Evolutionary conservation across 306 rosid species (phyloP).

Genomic region (Cyclanthera cordifolia): DNA sequence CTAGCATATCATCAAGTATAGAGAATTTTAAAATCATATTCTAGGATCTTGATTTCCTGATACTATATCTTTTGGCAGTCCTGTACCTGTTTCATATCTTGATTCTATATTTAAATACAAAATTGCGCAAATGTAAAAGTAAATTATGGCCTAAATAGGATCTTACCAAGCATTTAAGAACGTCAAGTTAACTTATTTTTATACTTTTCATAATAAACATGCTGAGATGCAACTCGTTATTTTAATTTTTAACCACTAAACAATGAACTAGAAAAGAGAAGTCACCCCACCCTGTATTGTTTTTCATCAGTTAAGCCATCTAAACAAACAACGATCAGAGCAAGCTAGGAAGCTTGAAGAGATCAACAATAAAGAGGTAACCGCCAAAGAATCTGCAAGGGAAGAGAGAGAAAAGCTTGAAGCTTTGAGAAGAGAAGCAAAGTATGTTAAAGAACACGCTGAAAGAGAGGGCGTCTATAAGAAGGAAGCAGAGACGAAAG

Average conservation of each 20-base stretch:
- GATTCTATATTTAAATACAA: not conserved
- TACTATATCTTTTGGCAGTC: not conserved
- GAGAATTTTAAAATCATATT: not conserved
- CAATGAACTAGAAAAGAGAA: constrained; percentile 9
- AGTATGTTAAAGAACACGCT: constrained; percentile 41
- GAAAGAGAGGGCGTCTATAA: constrained; percentile 60
- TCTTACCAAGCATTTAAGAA: not conserved
- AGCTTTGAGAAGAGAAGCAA: constrained; percentile 48
- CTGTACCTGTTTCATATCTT: not conserved
- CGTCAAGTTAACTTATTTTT: not conserved
- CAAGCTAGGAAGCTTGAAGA: constrained; percentile 55
- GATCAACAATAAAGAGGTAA: constrained; percentile 40
- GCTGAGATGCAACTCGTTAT: not conserved
- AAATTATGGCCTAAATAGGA: not conserved
- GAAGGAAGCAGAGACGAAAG: constrained; percentile 59
- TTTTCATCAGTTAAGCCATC: constrained; percentile 45
- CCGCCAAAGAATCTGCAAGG: constrained; percentile 37
- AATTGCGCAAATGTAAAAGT: not conserved
- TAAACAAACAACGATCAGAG: constrained; percentile 36
- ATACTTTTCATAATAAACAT: not conserved
- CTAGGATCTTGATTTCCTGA: not conserved
- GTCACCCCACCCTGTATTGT: constrained; percentile 8
- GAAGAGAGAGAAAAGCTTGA: constrained; percentile 50
- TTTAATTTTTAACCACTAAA: constrained; percentile 11
- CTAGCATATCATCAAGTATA: not conserved